Evolutionary conservation across 768 basidiomycete genomes (phyloP).

Genomic region (Sarcomyxa edulis): DNA sequence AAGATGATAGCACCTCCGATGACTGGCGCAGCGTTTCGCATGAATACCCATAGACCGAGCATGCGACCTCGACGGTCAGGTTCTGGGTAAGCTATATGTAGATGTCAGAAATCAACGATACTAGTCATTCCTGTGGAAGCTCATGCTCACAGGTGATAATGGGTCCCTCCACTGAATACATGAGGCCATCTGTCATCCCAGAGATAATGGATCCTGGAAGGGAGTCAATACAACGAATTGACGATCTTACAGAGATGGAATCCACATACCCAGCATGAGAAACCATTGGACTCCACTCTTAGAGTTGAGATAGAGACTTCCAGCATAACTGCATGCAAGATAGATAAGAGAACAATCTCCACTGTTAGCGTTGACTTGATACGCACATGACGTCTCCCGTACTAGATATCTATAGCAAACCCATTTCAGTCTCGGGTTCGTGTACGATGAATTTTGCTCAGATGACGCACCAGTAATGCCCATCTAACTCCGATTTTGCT

Average conservation of each 20-base stretch:
- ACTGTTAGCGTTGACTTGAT: neutral
- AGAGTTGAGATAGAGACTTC: constrained; percentile 26
- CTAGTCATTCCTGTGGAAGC: neutral
- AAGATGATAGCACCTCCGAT: constrained; percentile 30
- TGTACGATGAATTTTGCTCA: neutral
- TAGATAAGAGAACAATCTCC: neutral
- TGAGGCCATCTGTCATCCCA: constrained; percentile 24
- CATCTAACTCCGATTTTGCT: constrained; percentile 25
- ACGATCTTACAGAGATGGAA: neutral
- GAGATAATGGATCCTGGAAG: constrained; percentile 22
- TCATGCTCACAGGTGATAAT: constrained; percentile 22
- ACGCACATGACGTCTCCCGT: constrained; percentile 25
- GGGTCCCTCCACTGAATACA: constrained; percentile 27
- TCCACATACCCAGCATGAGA: constrained; percentile 21
- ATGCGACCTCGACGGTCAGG: constrained; percentile 26
- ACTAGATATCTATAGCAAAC: constrained; percentile 22
- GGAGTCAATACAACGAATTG: neutral
- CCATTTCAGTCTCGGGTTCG: neutral
- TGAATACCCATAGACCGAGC: constrained; percentile 28
- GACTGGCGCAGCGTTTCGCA: constrained; percentile 26
- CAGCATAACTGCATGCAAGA: constrained; percentile 18
- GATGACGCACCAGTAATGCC: constrained; percentile 18
- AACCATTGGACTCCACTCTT: constrained; percentile 30
- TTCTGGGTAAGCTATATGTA: constrained; percentile 28
- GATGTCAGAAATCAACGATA: neutral